Conservation (phyloP, 2,329 filamentous ascomycete genomes). For the Aspergillus alliaceus region DNA sequence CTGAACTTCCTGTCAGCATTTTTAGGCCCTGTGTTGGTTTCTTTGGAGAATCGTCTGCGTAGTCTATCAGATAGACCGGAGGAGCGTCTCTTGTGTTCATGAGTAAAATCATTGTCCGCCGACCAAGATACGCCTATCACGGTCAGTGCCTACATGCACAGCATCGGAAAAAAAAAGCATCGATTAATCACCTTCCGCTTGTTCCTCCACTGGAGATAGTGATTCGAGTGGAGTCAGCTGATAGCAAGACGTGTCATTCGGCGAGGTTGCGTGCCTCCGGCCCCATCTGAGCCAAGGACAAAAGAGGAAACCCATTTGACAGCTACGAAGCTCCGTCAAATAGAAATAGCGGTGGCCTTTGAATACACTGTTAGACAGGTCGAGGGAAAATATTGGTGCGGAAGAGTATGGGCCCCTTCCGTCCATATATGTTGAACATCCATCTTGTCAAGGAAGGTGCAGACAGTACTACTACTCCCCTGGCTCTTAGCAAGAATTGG, state of each 20-base stretch:
- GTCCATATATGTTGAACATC: not conserved
- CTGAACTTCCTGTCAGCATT: constrained; percentile 14
- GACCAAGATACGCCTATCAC: constrained; percentile 7
- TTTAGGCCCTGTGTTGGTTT: constrained; percentile 21
- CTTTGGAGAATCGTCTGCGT: constrained; percentile 35
- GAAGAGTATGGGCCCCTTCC: not conserved
- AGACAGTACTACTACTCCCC: not conserved
- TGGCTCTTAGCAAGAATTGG: not conserved
- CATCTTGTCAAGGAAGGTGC: not conserved
- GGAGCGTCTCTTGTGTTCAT: constrained; percentile 12
- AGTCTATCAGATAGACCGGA: constrained; percentile 29
- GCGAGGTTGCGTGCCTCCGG: not conserved
- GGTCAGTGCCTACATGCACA: constrained; percentile 2
- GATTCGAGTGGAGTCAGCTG: not conserved
- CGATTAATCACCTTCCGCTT: constrained; percentile 14
- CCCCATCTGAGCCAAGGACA: constrained; percentile 5
- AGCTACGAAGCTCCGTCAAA: not conserved
- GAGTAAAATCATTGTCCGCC: constrained; percentile 6
- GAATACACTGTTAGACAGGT: not conserved
- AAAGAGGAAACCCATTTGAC: constrained; percentile 4
- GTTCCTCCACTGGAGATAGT: not conserved
- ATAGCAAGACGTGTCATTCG: not conserved
- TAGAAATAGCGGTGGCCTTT: not conserved
- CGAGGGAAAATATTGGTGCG: not conserved
- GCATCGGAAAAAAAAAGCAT: not conserved